Evolutionary conservation across 1,284 basidiomycete species (phyloP).

Genomic region (Agaricales sp.): DNA sequence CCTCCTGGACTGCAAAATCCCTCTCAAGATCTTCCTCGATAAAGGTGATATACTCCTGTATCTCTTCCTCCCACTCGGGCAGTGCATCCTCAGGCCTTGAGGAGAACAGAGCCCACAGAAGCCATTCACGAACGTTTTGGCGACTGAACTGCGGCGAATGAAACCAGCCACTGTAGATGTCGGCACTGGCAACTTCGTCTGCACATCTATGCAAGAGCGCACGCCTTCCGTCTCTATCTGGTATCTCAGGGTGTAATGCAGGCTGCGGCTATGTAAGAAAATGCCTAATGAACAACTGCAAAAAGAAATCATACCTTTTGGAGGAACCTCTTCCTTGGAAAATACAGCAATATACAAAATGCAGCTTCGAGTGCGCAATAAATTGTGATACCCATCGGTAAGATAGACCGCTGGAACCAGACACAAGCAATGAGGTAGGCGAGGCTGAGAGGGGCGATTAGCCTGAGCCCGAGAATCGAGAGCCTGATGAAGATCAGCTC

Average conservation of each 20-base stretch:
- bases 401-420: conserved; percentile 17
- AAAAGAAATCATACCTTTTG: conserved; percentile 32
- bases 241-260: neutral
- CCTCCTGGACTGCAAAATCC: conserved; percentile 25
- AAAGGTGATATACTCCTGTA: conserved; percentile 31
- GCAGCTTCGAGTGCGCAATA: conserved; percentile 31
- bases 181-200: conserved; percentile 39
- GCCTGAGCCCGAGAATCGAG: conserved; percentile 35
- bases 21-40: conserved; percentile 27
- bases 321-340: conserved; percentile 31
- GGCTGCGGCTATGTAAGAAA: neutral
- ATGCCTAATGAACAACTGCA: neutral
- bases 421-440: conserved; percentile 24
- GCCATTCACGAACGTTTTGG: conserved; percentile 48
- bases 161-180: conserved; percentile 50
- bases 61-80: conserved; percentile 34
- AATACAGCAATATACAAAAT: conserved; percentile 41
- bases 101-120: conserved; percentile 54
- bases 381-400: conserved; percentile 20
- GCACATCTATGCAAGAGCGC: conserved; percentile 24
- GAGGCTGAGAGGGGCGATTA: conserved; percentile 38
- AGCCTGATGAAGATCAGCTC: conserved; percentile 32
- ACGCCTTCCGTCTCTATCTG: conserved; percentile 21
- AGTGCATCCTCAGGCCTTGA: conserved; percentile 19
- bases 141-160: conserved; percentile 26